Evolutionary conservation across 2,329 filamentous ascomycete genomes (phyloP).

Genomic region (Colletotrichum ledebouriae): DNA sequence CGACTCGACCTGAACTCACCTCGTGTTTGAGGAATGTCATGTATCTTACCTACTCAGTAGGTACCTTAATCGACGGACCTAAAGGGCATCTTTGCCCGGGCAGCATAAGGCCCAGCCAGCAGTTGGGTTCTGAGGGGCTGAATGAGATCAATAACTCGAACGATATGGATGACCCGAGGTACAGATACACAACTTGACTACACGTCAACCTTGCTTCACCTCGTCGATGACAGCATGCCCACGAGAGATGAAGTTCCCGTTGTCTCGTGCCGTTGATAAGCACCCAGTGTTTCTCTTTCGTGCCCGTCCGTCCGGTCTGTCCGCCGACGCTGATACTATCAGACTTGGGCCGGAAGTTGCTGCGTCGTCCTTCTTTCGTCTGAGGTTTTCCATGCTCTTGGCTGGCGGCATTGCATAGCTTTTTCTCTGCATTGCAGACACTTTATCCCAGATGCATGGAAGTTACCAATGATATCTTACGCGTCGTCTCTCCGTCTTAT

Average conservation of each 20-base stretch:
- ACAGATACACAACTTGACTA: slow-evolving; percentile 9
- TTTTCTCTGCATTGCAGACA: slow-evolving; percentile 19
- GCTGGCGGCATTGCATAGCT: background rate
- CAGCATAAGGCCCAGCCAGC: background rate
- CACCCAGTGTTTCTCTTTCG: slow-evolving; percentile 4
- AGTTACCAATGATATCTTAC: slow-evolving; percentile 9
- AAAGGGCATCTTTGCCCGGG: background rate
- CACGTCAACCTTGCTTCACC: background rate
- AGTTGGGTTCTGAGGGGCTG: background rate
- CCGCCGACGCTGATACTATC: slow-evolving; percentile 22
- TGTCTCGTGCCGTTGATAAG: slow-evolving; percentile 6
- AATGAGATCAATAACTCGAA: slow-evolving; percentile 18
- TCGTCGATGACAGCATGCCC: slow-evolving; percentile 24
- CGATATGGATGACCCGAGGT: slow-evolving; percentile 5
- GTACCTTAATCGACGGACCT: background rate
- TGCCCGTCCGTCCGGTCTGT: slow-evolving; percentile 14
- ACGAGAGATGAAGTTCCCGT: slow-evolving; percentile 21
- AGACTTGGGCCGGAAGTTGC: background rate
- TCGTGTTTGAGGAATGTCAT: slow-evolving; percentile 15
- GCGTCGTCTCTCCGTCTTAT: slow-evolving; percentile 19
- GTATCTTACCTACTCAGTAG: background rate
- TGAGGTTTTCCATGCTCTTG: slow-evolving; percentile 22
- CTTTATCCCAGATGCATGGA: slow-evolving; percentile 25
- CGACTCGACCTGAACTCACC: slow-evolving; percentile 8
- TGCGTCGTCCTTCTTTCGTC: slow-evolving; percentile 26